Conservation (phyloP, 78 protist species). For the Emiliania huxleyi region DNA sequence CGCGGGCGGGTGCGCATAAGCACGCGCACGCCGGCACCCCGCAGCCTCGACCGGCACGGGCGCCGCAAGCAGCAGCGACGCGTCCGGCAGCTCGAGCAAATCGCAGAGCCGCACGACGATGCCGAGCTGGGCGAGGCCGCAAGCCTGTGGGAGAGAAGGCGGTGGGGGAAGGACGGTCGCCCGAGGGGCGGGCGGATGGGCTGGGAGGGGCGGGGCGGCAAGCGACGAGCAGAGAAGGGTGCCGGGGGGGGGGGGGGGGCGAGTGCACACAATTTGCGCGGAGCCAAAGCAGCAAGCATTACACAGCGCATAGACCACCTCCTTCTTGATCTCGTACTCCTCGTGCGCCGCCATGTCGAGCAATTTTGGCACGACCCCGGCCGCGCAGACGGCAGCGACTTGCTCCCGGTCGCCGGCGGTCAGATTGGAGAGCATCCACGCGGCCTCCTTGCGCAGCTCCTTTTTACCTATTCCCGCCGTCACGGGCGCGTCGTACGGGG, state of each 20-base stretch:
- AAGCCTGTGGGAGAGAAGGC: too few species aligned
- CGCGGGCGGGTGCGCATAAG: too few species aligned
- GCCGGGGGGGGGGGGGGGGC: background rate
- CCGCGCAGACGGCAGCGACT: constrained; percentile 86
- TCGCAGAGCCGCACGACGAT: background rate
- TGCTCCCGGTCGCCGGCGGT: constrained; percentile 91
- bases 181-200: too few species aligned
- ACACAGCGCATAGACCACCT: constrained; percentile 85
- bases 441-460: constrained; percentile 88
- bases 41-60: background rate
- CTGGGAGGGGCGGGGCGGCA: too few species aligned
- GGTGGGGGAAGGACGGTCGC: too few species aligned
- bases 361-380: constrained; percentile 74
- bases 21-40: too few species aligned
- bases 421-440: constrained; percentile 97
- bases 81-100: background rate
- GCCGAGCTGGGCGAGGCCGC: background rate
- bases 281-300: constrained; percentile 40
- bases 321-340: constrained; percentile 87
- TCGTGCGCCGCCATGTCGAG: constrained; percentile 49
- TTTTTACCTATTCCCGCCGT: too few species aligned
- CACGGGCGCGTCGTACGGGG: too few species aligned
- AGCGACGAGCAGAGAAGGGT: too few species aligned
- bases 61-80: background rate
- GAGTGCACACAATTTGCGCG: background rate